These are phyloP conservation scores for Hyaloscypha hepaticicola DNA, from an alignment of 495 filamentous ascomycete genomes.

Conservation along the genomic window DNA sequence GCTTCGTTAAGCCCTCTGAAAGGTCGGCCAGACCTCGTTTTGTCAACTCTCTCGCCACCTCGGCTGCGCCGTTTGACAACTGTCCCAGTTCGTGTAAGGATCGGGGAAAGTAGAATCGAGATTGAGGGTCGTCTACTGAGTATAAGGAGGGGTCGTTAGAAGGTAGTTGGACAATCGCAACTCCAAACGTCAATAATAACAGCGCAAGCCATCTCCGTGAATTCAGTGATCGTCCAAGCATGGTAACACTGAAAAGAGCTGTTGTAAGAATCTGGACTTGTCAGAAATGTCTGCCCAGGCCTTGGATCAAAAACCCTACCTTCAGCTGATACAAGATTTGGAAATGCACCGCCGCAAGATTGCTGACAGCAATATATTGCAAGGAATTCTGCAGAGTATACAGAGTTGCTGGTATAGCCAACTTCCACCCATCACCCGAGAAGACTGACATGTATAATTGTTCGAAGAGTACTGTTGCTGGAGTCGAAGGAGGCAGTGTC, in stretches of 20 bases:
- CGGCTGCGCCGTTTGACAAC: slow-evolving; percentile 40
- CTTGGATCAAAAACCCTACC: slow-evolving; percentile 28
- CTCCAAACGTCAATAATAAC: slow-evolving; percentile 75
- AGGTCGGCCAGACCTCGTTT: slow-evolving; percentile 44
- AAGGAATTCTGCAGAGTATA: slow-evolving; percentile 90
- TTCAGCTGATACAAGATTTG: slow-evolving; percentile 93
- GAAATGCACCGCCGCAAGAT: slow-evolving; percentile 87
- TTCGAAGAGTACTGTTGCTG: slow-evolving; percentile 74
- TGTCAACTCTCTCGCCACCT: slow-evolving; percentile 49
- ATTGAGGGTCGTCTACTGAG: slow-evolving; percentile 36
- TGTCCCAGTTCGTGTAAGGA: slow-evolving; percentile 63
- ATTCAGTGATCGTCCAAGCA: slow-evolving; percentile 69
- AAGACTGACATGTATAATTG: slow-evolving; percentile 81
- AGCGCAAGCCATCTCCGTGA: slow-evolving; percentile 75
- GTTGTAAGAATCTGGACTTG: slow-evolving; percentile 68
- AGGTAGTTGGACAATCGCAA: slow-evolving; percentile 85
- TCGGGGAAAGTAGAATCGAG: slow-evolving; percentile 67
- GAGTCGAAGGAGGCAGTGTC: slow-evolving; percentile 69
- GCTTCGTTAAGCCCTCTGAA: slow-evolving; percentile 55
- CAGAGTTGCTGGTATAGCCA: slow-evolving; percentile 83
- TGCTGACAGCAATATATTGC: slow-evolving; percentile 89
- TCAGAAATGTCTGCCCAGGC: background rate
- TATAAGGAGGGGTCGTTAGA: slow-evolving; percentile 42
- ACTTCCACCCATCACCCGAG: slow-evolving; percentile 92
- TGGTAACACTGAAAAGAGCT: slow-evolving; percentile 78